phyloP scores from a whole-genome alignment of 495 filamentous ascomycete genomes.

The Aspergillus asperescens region DNA sequence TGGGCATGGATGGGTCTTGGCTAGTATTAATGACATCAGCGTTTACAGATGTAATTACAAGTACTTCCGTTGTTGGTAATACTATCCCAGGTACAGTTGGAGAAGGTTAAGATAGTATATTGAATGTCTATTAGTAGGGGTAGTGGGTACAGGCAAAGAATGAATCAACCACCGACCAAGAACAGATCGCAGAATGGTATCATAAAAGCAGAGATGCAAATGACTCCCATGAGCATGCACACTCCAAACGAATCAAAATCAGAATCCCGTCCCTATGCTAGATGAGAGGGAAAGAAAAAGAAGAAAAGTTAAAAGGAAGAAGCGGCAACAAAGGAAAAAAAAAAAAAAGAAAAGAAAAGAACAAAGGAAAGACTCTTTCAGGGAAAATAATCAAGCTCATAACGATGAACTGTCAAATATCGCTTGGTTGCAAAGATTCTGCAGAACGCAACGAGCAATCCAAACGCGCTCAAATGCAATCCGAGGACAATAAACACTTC shows the following conservation, averaged over 20 bases:
- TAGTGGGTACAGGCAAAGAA: constrained; percentile 10
- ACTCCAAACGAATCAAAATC: constrained; percentile 27
- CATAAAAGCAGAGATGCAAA: constrained; percentile 26
- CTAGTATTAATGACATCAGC: not conserved
- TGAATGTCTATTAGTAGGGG: not conserved
- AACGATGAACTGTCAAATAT: not conserved
- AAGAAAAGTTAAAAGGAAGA: constrained; percentile 9
- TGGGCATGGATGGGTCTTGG: not conserved
- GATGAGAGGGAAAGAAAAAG: constrained; percentile 14
- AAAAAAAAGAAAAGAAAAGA: constrained; percentile 14
- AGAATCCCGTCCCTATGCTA: constrained; percentile 26
- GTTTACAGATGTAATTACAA: no score
- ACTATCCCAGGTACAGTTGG: not conserved
- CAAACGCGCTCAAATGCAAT: constrained; percentile 28
- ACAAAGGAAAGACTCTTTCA: constrained; percentile 26
- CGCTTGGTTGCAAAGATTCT: constrained; percentile 1
- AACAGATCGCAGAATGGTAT: constrained; percentile 42
- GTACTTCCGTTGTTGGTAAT: no score
- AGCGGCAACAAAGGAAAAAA: constrained; percentile 20
- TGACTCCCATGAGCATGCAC: constrained; percentile 22
- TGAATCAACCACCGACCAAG: constrained; percentile 17
- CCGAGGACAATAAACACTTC: constrained; percentile 11
- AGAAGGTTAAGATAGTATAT: not conserved
- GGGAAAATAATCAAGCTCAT: constrained; percentile 3
- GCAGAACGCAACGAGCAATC: constrained; percentile 22